Base-by-base conservation (phyloP, 1,284 basidiomycete species). In the Sanghuangporus sanghuang region DNA sequence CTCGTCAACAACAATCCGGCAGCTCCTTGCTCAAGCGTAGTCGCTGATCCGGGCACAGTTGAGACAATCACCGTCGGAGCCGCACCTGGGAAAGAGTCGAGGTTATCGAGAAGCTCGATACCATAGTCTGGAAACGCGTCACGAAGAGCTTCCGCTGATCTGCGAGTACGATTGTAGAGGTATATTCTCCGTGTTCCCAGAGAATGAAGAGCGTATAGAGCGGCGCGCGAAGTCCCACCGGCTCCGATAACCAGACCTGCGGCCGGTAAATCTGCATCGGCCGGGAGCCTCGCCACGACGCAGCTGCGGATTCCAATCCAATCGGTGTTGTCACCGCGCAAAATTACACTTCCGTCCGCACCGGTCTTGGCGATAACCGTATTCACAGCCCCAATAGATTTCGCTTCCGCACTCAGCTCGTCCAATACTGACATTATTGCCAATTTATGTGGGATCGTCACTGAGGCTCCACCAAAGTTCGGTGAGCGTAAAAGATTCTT, bases 391-490 rank as follows among this genome's bases (percentile, higher is more conserved):
- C 95, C 95, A 64, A 98, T 95, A 3, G 83, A 79, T 69, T 86
- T 79, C 0, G 93, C 96, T 49, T 93, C 87, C 2, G 86, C 84
- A 0, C 93, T 92, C 42, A 97, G 77, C 50, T 78, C 76, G 69
- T 94, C 87, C 42, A 98, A 82, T 12, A 91, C 78, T 1, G 89
- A 83, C 57, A 97, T 92, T 67, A 97, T 82, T 64, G 93, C 89
- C 49, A 96, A 78, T 76, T 98, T 98, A 79, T 90, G 89, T 2
- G 95, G 95, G 67, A 97, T 96, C 4, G 97, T 99, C 27, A 98
- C 95, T 6, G 92, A 95, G 6, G 96, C 96, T 3, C 96, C 96
- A 16, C 96, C 96, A 75, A 98, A 99, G 61, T 89, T 85, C 0
- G 85, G 80, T 7, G 85, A 78, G 0, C 79, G 74, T 14, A 98